These are phyloP conservation scores for Pestalotiopsis sp. DNA, from an alignment of 2,329 filamentous ascomycete genomes.

Conservation along the genomic window DNA sequence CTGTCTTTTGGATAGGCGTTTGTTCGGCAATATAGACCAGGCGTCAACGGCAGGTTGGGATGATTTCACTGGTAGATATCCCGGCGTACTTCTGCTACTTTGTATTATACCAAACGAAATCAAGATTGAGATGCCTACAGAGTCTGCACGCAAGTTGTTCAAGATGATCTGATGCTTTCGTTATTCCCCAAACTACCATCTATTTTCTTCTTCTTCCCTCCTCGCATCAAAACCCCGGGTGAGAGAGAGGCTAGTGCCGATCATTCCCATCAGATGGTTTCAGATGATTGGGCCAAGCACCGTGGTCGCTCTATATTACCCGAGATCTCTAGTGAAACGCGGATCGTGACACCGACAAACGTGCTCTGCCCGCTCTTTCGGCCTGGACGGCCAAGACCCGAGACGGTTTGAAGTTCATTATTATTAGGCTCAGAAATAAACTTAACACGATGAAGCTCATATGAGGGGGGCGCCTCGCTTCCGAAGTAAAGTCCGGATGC, in stretches of 20 bases:
- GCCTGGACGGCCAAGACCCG: neutral
- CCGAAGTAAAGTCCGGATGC: neutral
- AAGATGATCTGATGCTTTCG: conserved; percentile 6
- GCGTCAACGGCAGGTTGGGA: neutral
- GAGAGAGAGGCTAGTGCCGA: conserved; percentile 4
- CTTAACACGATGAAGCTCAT: neutral
- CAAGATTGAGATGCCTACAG: neutral
- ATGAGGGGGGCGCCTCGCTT: neutral
- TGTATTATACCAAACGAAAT: neutral
- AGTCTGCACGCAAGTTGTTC: neutral
- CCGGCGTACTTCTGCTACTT: neutral
- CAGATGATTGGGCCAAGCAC: conserved; percentile 10
- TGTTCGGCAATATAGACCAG: neutral
- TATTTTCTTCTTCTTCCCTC: neutral
- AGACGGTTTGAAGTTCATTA: conserved; percentile 2
- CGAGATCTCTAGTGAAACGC: conserved; percentile 6
- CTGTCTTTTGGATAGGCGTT: neutral
- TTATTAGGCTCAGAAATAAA: neutral
- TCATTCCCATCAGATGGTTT: conserved; percentile 11
- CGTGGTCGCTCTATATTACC: neutral
- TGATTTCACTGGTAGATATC: conserved; percentile 4
- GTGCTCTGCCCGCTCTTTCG: neutral
- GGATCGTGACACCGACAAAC: conserved; percentile 3
- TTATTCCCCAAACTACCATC: neutral
- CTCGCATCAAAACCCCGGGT: neutral